Percentiles rank a stretch among this genome's conserved stretches.
Evolutionary conservation across 2,329 filamentous ascomycete genomes (phyloP).

Genomic region (Ophiostoma ips): DNA sequence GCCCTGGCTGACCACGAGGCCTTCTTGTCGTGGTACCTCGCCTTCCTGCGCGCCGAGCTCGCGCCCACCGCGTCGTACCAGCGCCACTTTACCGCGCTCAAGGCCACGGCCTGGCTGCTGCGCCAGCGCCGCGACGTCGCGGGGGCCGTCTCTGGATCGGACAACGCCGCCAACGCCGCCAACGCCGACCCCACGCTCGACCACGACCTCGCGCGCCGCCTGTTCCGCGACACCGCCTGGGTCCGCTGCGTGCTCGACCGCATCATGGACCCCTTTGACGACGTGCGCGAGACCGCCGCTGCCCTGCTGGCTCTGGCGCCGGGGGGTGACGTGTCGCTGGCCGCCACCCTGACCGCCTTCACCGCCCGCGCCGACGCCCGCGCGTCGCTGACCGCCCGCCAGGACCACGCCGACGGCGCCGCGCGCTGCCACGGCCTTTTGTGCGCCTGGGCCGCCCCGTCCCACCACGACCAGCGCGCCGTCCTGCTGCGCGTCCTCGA

Average conservation of each 20-base stretch:
- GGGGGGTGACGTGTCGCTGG: constrained; percentile 23
- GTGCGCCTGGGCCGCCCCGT: constrained; percentile 40
- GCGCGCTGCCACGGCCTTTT: constrained; percentile 62
- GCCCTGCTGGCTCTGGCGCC: constrained; percentile 37
- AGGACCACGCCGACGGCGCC: constrained; percentile 84
- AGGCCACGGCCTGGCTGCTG: constrained; percentile 52
- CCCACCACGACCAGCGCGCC: constrained; percentile 26
- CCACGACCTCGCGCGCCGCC: constrained; percentile 13
- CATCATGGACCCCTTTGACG: constrained; percentile 81
- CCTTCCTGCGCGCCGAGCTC: constrained; percentile 60
- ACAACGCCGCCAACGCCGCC: constrained; percentile 16
- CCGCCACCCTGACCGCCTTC: constrained; percentile 29
- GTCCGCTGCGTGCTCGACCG: constrained; percentile 60
- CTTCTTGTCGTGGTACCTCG: constrained; percentile 63
- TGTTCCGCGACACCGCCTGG: constrained; percentile 33
- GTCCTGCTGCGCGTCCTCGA: constrained; percentile 45
- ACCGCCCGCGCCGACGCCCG: constrained; percentile 38
- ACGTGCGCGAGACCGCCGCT: constrained; percentile 54
- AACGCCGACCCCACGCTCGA: constrained; percentile 19
- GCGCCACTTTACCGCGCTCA: constrained; percentile 69
- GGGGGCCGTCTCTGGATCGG: no score
- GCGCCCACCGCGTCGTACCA: constrained; percentile 78
- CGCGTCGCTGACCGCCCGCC: constrained; percentile 61
- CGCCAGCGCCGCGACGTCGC: constrained; percentile 51
- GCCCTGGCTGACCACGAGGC: constrained; percentile 36